Percentiles rank a stretch among this genome's conserved stretches.
Evolutionary conservation across 169 alveolate species (phyloP).

Genomic region (Hammondia hammondi): DNA sequence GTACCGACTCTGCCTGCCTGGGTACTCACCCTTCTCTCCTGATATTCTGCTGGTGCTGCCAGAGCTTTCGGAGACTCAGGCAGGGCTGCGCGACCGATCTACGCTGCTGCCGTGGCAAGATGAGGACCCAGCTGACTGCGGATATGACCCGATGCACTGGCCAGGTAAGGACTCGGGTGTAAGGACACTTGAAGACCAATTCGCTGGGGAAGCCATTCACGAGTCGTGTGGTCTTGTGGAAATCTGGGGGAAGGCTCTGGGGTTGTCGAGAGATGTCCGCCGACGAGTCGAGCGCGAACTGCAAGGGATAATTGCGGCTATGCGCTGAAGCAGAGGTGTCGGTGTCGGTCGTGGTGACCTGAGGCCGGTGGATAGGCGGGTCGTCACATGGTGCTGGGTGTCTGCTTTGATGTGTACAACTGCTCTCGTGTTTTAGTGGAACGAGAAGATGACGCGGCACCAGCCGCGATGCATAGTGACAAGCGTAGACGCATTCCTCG

Average conservation of each 20-base stretch:
- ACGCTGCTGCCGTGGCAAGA: background rate
- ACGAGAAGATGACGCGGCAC: too few relatives aligned
- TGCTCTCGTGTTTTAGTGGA: too few relatives aligned
- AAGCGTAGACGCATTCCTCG: too few relatives aligned
- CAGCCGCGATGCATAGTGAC: too few relatives aligned
- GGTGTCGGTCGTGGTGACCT: too few relatives aligned
- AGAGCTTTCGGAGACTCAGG: background rate
- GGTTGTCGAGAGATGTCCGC: background rate
- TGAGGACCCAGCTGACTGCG: background rate
- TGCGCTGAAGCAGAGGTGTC: background rate
- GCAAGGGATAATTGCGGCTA: background rate
- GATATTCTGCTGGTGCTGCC: background rate
- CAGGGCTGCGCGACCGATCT: background rate
- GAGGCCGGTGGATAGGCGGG: too few relatives aligned
- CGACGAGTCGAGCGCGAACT: conserved; percentile 6
- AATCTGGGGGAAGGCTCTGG: background rate
- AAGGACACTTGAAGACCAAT: too few relatives aligned
- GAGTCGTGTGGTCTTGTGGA: background rate
- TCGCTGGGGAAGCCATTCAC: too few relatives aligned
- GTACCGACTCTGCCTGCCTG: background rate
- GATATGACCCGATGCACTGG: background rate
- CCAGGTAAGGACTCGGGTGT: background rate
- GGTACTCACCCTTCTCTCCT: background rate
- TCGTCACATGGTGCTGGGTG: too few relatives aligned
- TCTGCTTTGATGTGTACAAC: too few relatives aligned